These are phyloP conservation scores for Chalara sp. DNA, from an alignment of 2,329 filamentous ascomycete species.

Conservation along the genomic window DNA sequence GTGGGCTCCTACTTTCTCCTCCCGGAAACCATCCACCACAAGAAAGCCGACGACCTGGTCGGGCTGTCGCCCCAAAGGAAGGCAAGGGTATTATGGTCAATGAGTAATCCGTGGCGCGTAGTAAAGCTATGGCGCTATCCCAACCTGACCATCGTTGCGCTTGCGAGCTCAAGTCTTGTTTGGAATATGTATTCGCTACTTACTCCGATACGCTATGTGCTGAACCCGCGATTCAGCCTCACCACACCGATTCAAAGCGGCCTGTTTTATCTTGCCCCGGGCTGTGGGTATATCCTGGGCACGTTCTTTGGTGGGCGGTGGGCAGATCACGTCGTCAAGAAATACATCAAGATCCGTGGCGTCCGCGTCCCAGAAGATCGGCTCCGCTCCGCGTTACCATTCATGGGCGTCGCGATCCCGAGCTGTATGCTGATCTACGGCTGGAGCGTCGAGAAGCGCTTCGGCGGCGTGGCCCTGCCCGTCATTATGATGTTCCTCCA, in stretches of 20 bases:
- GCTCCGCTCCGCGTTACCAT: constrained; percentile 50
- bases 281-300: constrained; percentile 61
- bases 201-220: constrained; percentile 63
- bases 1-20: constrained; percentile 58
- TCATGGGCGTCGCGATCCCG: constrained; percentile 51
- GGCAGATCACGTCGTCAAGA: constrained; percentile 58
- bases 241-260: constrained; percentile 59
- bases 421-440: constrained; percentile 63
- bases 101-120: constrained; percentile 62
- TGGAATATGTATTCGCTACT: constrained; percentile 71
- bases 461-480: constrained; percentile 51
- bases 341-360: constrained; percentile 51
- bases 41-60: constrained; percentile 53
- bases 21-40: constrained; percentile 66
- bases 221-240: constrained; percentile 68
- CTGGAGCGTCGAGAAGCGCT: constrained; percentile 46
- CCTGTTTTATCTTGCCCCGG: constrained; percentile 69
- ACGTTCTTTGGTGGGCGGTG: constrained; percentile 67
- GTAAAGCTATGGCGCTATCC: constrained; percentile 59
- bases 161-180: constrained; percentile 56
- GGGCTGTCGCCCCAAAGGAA: constrained; percentile 45
- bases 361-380: constrained; percentile 62
- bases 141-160: constrained; percentile 56
- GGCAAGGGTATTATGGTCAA: constrained; percentile 47
- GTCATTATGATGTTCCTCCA: constrained; percentile 70